Evolutionary conservation across 2,329 filamentous ascomycete species (phyloP).

Genomic region (Aspergillus sojae): DNA sequence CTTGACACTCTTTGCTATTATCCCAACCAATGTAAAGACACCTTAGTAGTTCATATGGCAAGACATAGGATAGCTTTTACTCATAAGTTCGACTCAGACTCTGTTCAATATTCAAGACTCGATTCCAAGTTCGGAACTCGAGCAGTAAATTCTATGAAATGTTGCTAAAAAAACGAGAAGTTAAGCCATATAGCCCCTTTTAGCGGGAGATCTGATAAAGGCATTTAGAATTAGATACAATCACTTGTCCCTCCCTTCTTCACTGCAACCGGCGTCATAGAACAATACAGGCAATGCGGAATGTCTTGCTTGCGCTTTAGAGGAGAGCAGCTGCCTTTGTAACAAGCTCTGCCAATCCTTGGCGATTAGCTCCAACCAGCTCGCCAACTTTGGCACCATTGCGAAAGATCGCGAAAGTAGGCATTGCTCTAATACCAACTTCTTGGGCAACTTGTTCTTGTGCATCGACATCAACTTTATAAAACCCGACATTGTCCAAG

Average conservation of each 20-base stretch:
- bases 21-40: neutral
- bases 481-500: fast-evolving
- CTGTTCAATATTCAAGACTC: neutral
- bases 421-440: too few relatives aligned
- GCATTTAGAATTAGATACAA: neutral
- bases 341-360: too few relatives aligned
- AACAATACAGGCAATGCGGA: too few relatives aligned
- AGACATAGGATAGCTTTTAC: neutral
- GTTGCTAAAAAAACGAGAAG: neutral
- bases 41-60: neutral
- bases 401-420: too few relatives aligned
- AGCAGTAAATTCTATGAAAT: neutral
- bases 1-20: neutral
- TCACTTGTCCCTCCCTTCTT: neutral
- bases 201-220: neutral
- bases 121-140: neutral
- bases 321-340: too few relatives aligned
- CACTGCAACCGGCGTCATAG: fast-evolving
- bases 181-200: neutral
- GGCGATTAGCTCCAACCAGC: too few relatives aligned
- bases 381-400: too few relatives aligned
- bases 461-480: too few relatives aligned
- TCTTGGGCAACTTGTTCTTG: too few relatives aligned
- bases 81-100: neutral
- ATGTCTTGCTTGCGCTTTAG: too few relatives aligned